These are phyloP conservation scores for Balansia obtecta DNA, from an alignment of 2,329 filamentous ascomycete genomes.

Conservation along the genomic window DNA sequence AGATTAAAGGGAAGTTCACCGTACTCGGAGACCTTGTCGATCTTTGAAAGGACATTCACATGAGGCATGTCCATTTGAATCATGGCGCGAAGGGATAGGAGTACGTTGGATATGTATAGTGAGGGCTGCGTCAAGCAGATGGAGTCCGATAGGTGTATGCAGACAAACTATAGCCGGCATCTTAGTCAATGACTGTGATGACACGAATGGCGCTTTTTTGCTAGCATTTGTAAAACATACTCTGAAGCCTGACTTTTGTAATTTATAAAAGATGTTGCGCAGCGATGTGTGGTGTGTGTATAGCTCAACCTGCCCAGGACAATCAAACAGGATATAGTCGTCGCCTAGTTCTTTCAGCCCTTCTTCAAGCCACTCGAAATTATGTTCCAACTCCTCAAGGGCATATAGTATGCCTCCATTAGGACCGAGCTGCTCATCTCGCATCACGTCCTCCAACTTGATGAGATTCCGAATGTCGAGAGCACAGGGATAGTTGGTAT, in stretches of 20 bases:
- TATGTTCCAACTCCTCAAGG: slow-evolving; percentile 87
- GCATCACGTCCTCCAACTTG: slow-evolving; percentile 91
- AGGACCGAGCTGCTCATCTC: slow-evolving; percentile 75
- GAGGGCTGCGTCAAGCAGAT: slow-evolving; percentile 89
- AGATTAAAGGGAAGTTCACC: slow-evolving; percentile 86
- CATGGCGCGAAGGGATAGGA: slow-evolving; percentile 91
- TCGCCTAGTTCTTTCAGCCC: slow-evolving; percentile 70
- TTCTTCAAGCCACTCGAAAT: slow-evolving; percentile 82
- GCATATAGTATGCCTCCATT: slow-evolving; percentile 91
- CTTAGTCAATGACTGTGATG: slow-evolving; percentile 8
- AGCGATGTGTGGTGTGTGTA: slow-evolving; percentile 92
- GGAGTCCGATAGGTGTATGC: slow-evolving; percentile 86
- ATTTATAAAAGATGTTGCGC: slow-evolving; percentile 78
- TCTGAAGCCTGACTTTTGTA: slow-evolving; percentile 86
- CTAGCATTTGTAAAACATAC: slow-evolving; percentile 31
- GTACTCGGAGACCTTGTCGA: slow-evolving; percentile 83
- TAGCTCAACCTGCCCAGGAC: slow-evolving; percentile 90
- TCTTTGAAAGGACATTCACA: slow-evolving; percentile 92
- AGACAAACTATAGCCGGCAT: slow-evolving; percentile 55
- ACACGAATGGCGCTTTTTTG: not conserved
- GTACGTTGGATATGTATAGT: slow-evolving; percentile 85
- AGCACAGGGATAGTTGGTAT: slow-evolving; percentile 76
- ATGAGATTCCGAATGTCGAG: slow-evolving; percentile 84
- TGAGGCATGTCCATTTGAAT: slow-evolving; percentile 95
- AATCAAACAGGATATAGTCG: slow-evolving; percentile 92